Percentiles rank a stretch among this genome's conserved stretches.
Evolutionary conservation across 495 filamentous ascomycete species (phyloP).

Genomic region (Sabuloglossum arenarium): DNA sequence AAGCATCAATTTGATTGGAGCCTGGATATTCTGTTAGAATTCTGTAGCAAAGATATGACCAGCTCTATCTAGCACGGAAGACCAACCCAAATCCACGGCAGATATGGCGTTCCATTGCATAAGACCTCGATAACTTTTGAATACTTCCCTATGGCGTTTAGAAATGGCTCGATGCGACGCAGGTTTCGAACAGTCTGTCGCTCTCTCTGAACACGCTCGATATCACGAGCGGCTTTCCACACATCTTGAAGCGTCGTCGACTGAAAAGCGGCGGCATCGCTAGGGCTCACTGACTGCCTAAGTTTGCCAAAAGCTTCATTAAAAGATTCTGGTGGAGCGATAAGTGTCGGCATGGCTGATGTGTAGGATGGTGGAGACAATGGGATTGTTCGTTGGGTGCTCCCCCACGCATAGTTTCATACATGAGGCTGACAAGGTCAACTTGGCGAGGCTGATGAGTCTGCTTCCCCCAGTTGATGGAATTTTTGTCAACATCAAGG

Average conservation of each 20-base stretch:
- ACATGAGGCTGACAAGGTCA: no score
- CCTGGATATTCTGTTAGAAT: no score
- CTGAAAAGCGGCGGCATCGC: neutral
- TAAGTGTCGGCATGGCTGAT: no score
- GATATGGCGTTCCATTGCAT: slow-evolving; percentile 21
- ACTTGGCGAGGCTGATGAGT: no score
- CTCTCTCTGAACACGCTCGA: neutral
- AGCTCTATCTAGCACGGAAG: neutral
- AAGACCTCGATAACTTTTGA: slow-evolving; percentile 17
- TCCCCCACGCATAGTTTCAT: no score
- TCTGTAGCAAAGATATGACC: slow-evolving; percentile 3
- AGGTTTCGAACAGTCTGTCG: slow-evolving; percentile 11
- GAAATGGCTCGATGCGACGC: slow-evolving; percentile 14
- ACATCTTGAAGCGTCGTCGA: neutral
- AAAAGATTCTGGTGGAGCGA: neutral
- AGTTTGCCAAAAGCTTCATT: neutral
- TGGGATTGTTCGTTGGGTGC: no score
- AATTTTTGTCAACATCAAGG: no score
- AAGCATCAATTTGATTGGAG: slow-evolving; percentile 23
- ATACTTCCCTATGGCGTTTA: slow-evolving; percentile 14
- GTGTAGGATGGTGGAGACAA: no score
- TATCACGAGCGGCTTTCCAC: neutral
- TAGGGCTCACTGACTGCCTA: neutral
- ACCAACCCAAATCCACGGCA: slow-evolving; percentile 24
- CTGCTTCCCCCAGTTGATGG: no score